Evolutionary conservation across 2,329 filamentous ascomycete species (phyloP).

Genomic region (Lachnellula arida): DNA sequence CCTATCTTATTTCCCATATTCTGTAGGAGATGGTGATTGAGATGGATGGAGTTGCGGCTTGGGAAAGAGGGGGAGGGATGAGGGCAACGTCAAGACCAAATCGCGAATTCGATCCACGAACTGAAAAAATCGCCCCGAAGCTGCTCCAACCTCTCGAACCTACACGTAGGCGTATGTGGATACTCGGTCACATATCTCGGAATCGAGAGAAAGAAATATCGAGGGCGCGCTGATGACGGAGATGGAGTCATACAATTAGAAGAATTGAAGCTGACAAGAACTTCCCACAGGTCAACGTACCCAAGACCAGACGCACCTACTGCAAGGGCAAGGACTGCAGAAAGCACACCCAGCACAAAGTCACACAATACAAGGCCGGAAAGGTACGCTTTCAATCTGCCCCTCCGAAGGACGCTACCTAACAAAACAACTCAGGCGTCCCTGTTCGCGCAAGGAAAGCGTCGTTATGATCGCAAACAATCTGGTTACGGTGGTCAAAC

Average conservation of each 20-base stretch:
- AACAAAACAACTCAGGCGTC: conserved; percentile 56
- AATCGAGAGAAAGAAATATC: not conserved
- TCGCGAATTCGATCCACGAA: not conserved
- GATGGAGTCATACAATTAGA: conserved; percentile 2
- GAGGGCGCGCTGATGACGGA: not conserved
- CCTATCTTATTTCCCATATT: not conserved
- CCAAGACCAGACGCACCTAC: conserved; percentile 95
- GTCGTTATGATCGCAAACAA: conserved; percentile 99
- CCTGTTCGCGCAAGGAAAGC: conserved; percentile 97
- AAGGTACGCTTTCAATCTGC: conserved; percentile 53
- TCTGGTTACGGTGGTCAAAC: conserved; percentile 99
- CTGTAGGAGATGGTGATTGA: not conserved
- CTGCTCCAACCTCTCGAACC: too few relatives aligned
- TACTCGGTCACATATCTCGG: not conserved
- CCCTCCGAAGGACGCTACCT: conserved; percentile 10
- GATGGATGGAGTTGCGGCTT: not conserved
- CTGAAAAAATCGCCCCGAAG: too few relatives aligned
- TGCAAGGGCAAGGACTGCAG: conserved; percentile 95
- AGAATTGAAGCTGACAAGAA: conserved; percentile 19
- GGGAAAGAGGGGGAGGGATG: not conserved
- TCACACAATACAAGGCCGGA: conserved; percentile 95
- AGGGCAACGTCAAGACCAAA: not conserved
- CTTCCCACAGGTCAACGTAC: conserved; percentile 75
- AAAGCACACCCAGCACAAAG: conserved; percentile 88
- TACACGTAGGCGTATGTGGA: too few relatives aligned